Evolutionary conservation across 163 green algal species (phyloP).

Genomic region (Trebouxiophyceae sp.): DNA sequence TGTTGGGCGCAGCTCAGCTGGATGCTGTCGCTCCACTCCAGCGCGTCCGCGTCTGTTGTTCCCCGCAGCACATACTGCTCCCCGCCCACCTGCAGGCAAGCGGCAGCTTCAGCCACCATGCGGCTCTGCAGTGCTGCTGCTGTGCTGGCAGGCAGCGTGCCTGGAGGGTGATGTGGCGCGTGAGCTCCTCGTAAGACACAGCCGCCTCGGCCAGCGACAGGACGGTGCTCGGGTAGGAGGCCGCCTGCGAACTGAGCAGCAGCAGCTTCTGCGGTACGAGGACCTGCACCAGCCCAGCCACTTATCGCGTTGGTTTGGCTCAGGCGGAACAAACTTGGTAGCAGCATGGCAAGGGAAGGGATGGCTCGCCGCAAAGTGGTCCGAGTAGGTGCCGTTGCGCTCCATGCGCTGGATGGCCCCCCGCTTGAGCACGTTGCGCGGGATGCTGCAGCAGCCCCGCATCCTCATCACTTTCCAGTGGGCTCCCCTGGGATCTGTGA

Average conservation of each 20-base stretch:
- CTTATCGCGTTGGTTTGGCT: background rate
- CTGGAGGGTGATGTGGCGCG: background rate
- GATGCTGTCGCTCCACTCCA: background rate
- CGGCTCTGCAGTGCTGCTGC: background rate
- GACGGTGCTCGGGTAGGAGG: background rate
- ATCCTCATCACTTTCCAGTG: background rate
- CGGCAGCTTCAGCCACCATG: background rate
- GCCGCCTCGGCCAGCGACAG: background rate
- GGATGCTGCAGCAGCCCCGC: background rate
- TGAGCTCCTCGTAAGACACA: background rate
- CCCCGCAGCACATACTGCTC: background rate
- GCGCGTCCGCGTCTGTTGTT: background rate
- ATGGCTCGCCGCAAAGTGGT: background rate
- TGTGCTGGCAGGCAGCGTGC: background rate
- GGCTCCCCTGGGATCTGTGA: background rate
- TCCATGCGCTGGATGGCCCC: background rate
- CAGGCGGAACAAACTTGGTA: background rate
- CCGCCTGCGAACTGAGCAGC: background rate
- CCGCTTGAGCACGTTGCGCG: background rate
- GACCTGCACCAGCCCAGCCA: background rate
- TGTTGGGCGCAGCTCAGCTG: background rate
- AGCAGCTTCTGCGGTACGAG: background rate
- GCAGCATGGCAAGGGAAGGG: background rate
- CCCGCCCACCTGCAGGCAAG: background rate
- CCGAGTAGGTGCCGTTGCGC: background rate